phyloP scores from a whole-genome alignment of 345 rosid genomes.

The Acer campestre region DNA sequence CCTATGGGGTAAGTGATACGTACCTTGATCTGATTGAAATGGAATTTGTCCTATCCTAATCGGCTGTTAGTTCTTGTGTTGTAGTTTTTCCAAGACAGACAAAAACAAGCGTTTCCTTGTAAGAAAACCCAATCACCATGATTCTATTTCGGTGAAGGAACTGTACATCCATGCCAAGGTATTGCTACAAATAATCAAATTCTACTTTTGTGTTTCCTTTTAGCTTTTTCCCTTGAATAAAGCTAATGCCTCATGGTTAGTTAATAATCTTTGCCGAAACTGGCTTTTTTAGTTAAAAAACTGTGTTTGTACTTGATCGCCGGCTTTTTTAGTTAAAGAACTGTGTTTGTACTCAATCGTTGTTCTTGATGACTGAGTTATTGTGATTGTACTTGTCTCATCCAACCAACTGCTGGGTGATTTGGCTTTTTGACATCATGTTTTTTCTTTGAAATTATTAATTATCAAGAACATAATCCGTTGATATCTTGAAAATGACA shows the following conservation, averaged over 20 bases:
- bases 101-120: constrained; percentile 44
- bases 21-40: constrained; percentile 21
- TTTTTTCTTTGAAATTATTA: not conserved
- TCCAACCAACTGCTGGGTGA: not conserved
- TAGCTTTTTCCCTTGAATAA: not conserved
- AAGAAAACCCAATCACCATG: constrained; percentile 60
- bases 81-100: constrained; percentile 48
- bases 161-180: constrained; percentile 83
- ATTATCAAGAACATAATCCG: not conserved
- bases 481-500: not conserved
- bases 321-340: constrained; percentile 1
- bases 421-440: not conserved
- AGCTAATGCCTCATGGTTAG: not conserved
- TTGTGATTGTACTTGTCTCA: not conserved
- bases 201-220: not conserved
- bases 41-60: constrained; percentile 22
- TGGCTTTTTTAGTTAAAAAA: constrained; percentile 6
- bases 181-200: constrained; percentile 10
- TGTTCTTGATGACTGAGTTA: not conserved
- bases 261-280: not conserved
- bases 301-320: not conserved
- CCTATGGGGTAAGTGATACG: constrained; percentile 48
- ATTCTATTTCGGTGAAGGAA: constrained; percentile 70
- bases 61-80: constrained; percentile 22
- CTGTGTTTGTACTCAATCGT: not conserved